phyloP scores from a whole-genome alignment of 2,329 filamentous ascomycete species.

The Diaporthe longicolla region DNA sequence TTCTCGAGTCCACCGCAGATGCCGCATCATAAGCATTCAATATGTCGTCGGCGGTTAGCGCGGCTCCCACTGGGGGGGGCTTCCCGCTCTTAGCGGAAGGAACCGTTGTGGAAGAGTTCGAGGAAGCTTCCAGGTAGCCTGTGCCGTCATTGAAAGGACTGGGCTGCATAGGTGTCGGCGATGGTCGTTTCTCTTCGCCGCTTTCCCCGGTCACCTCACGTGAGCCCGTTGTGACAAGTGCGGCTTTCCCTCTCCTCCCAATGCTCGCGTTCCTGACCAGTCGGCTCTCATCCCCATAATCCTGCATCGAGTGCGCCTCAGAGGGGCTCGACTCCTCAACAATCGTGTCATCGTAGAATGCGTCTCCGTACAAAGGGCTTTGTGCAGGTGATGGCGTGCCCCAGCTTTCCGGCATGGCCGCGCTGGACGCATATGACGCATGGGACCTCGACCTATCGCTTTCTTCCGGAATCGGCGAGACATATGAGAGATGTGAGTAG shows the following conservation, averaged over 20 bases:
- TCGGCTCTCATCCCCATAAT: slow-evolving; percentile 67
- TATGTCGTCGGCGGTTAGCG: slow-evolving; percentile 61
- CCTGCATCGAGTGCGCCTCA: slow-evolving; percentile 48
- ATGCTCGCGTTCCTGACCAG: slow-evolving; percentile 74
- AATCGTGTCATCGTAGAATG: slow-evolving; percentile 65
- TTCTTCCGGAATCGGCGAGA: slow-evolving; percentile 84
- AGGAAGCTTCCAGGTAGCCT: slow-evolving; percentile 61
- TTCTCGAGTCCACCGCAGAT: slow-evolving; percentile 59
- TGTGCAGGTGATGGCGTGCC: slow-evolving; percentile 62
- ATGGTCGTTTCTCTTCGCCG: slow-evolving; percentile 52
- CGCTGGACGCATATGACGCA: slow-evolving; percentile 79
- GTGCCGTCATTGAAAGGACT: slow-evolving; percentile 60
- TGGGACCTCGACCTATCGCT: slow-evolving; percentile 70
- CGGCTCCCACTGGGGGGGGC: slow-evolving; percentile 44
- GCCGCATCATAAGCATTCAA: slow-evolving; percentile 66
- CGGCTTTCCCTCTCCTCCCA: slow-evolving; percentile 71
- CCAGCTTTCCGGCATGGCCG: slow-evolving; percentile 79
- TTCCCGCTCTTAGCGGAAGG: slow-evolving; percentile 49
- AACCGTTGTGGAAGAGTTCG: slow-evolving; percentile 62
- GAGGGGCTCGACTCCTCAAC: slow-evolving; percentile 56
- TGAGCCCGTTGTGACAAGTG: slow-evolving; percentile 60
- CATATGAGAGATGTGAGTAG: slow-evolving; percentile 75
- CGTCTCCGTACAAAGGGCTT: slow-evolving; percentile 63
- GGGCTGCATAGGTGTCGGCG: slow-evolving; percentile 54
- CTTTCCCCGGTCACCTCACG: slow-evolving; percentile 46